Conservation (phyloP, 179 eudicot species). For the Silene noctiflora region DNA sequence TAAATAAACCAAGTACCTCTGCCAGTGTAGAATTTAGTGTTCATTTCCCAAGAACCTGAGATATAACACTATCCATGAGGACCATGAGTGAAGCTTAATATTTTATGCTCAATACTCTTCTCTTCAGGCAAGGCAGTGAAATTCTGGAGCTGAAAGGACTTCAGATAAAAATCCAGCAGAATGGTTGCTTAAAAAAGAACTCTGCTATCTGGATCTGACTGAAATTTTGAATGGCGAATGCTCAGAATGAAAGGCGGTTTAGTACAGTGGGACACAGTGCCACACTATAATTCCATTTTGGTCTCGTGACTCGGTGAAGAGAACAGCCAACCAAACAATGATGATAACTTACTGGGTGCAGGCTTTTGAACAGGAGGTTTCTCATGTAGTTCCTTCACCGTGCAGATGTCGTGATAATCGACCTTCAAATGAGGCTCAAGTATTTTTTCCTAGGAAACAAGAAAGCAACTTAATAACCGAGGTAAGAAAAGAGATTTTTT, state of each 20-base stretch:
- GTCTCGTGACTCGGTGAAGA: slow-evolving; percentile 32
- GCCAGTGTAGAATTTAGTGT: background rate
- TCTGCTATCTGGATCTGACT: slow-evolving; percentile 14
- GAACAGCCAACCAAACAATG: slow-evolving; percentile 52
- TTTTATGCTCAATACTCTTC: background rate
- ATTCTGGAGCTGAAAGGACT: background rate
- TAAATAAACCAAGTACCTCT: background rate
- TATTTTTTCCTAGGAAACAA: slow-evolving; percentile 52
- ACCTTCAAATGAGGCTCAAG: slow-evolving; percentile 70
- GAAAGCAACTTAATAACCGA: background rate
- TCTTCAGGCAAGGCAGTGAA: background rate
- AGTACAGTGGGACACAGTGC: background rate
- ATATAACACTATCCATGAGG: background rate
- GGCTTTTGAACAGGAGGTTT: slow-evolving; percentile 27
- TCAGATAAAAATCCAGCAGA: background rate
- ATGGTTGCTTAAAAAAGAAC: slow-evolving; percentile 1
- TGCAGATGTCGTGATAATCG: slow-evolving; percentile 59
- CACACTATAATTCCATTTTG: slow-evolving; percentile 45
- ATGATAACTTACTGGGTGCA: slow-evolving; percentile 38
- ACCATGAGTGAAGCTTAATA: background rate
- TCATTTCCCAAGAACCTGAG: background rate
- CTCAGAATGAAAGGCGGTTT: slow-evolving; percentile 20
- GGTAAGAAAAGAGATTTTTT: slow-evolving; percentile 2
- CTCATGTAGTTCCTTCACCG: slow-evolving; percentile 34
- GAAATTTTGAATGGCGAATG: slow-evolving; percentile 13